phyloP scores from a whole-genome alignment of 345 rosid genomes.

The Erucastrum elatum region DNA sequence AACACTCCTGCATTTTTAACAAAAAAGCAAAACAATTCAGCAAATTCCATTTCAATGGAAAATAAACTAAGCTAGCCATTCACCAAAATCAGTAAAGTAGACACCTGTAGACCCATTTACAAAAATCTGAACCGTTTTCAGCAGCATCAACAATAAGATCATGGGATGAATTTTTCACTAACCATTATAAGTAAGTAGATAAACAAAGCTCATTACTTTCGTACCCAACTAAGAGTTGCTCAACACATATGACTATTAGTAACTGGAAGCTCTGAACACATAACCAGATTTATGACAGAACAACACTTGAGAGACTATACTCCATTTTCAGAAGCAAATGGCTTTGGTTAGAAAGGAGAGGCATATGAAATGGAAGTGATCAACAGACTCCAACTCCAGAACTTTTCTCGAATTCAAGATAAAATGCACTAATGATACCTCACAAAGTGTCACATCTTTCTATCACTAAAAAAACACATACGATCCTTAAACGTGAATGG shows the following conservation, averaged over 20 bases:
- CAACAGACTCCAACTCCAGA: too few species aligned
- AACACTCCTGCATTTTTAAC: constrained; percentile 21
- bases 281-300: constrained; percentile 5
- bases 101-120: background rate
- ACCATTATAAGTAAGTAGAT: background rate
- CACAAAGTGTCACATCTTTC: background rate
- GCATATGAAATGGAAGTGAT: too few species aligned
- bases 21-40: constrained; percentile 1
- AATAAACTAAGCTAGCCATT: background rate
- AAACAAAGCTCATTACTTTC: background rate
- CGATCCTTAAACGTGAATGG: background rate
- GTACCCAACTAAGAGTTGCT: background rate
- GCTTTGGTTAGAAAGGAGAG: too few species aligned
- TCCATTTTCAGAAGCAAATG: constrained; percentile 3
- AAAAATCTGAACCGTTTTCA: background rate
- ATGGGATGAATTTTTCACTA: background rate
- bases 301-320: background rate
- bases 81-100: background rate
- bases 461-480: background rate
- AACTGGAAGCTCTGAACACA: background rate
- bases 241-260: background rate
- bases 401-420: background rate
- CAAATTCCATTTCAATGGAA: background rate
- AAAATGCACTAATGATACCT: background rate
- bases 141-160: background rate